Evolutionary conservation across 2,329 filamentous ascomycete species (phyloP).

Genomic region (Sporothrix phasma): DNA sequence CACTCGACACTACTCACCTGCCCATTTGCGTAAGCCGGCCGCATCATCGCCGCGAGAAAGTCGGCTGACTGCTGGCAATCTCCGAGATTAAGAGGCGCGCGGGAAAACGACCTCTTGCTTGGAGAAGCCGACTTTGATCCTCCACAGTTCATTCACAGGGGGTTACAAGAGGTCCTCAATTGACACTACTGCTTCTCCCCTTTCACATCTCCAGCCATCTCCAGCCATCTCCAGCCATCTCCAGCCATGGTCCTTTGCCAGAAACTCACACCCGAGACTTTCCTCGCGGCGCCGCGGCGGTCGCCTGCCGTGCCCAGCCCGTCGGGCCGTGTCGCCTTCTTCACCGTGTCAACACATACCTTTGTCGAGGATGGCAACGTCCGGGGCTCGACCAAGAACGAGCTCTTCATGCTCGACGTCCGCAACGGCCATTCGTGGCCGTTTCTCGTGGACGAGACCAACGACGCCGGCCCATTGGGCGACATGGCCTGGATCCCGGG

Average conservation of each 20-base stretch:
- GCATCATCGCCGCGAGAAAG: not conserved
- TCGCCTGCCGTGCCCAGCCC: conserved; percentile 28
- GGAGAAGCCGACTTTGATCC: too few relatives aligned
- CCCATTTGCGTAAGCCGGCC: conserved; percentile 9
- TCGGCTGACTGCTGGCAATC: not conserved
- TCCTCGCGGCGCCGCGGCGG: conserved; percentile 19
- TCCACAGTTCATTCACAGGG: too few relatives aligned
- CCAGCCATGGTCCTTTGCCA: conserved; percentile 18
- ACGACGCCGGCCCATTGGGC: conserved; percentile 24
- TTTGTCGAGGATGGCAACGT: conserved; percentile 21
- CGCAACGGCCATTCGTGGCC: conserved; percentile 22
- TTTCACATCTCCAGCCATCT: not conserved
- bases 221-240: not conserved
- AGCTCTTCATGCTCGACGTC: conserved; percentile 29
- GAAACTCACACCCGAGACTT: conserved; percentile 21
- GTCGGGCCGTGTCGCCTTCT: conserved; percentile 30
- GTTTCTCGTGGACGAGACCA: conserved; percentile 18
- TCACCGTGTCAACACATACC: conserved; percentile 28
- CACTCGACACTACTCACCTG: not conserved
- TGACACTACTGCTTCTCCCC: too few relatives aligned
- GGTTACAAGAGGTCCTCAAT: too few relatives aligned
- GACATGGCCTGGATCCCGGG: conserved; percentile 31
- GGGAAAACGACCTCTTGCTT: not conserved
- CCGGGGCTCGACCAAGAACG: conserved; percentile 23
- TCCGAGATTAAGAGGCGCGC: not conserved